phyloP scores from a whole-genome alignment of 176 grass and related monocot genomes.

The Oryza glaberrima region DNA sequence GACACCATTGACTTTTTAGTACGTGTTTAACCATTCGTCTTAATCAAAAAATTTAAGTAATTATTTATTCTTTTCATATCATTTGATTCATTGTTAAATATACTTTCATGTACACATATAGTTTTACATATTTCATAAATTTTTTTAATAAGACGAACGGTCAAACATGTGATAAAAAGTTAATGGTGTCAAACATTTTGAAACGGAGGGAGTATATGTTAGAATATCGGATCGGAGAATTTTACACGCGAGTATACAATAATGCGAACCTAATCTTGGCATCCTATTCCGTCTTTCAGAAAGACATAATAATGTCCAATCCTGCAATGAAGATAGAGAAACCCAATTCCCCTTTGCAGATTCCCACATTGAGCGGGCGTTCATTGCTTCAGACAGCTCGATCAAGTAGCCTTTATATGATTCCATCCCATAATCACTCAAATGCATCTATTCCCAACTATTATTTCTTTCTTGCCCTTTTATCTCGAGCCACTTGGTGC shows the following conservation, averaged over 20 bases:
- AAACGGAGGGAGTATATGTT: not conserved
- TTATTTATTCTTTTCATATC: too few relatives aligned
- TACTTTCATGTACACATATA: too few relatives aligned
- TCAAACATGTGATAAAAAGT: too few relatives aligned
- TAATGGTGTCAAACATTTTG: too few relatives aligned
- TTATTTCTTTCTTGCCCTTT: constrained; percentile 4
- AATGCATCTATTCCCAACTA: constrained; percentile 4
- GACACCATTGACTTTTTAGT: too few relatives aligned
- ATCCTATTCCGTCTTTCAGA: constrained; percentile 41
- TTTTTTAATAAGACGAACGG: too few relatives aligned
- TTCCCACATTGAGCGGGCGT: constrained; percentile 43
- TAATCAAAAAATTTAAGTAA: too few relatives aligned
- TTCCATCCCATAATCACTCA: constrained; percentile 21
- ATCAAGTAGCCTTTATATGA: constrained; percentile 24
- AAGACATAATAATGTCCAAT: not conserved
- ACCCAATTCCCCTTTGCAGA: constrained; percentile 14
- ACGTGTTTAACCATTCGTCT: too few relatives aligned
- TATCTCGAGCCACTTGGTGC: constrained; percentile 34
- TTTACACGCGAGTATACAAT: constrained; percentile 25
- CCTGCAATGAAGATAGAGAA: constrained; percentile 8
- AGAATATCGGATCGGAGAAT: not conserved
- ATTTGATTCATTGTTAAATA: too few relatives aligned
- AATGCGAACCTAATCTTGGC: not conserved
- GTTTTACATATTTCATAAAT: too few relatives aligned
- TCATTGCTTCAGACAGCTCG: not conserved